phyloP scores from a whole-genome alignment of 1,284 basidiomycete species.

The Cryptococcus sp. region DNA sequence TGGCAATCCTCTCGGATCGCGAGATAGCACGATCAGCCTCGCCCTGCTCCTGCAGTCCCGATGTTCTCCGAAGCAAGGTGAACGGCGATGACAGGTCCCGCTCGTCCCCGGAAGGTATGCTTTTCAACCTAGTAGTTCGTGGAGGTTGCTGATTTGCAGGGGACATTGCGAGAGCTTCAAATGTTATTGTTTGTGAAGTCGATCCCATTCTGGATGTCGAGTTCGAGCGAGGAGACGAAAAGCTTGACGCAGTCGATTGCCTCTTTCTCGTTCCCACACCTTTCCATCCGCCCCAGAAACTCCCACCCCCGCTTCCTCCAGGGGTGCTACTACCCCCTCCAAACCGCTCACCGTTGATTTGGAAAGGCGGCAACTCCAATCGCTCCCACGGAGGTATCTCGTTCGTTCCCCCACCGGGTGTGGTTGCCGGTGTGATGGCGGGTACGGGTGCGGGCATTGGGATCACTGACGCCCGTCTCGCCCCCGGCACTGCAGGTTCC shows the following conservation, averaged over 20 bases:
- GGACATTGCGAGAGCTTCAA: too few relatives aligned
- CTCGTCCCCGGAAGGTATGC: neutral
- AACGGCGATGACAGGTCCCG: neutral
- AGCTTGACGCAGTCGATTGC: conserved; percentile 20
- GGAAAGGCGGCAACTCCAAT: conserved; percentile 50
- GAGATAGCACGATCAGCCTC: too few relatives aligned
- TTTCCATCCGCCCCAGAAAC: conserved; percentile 42
- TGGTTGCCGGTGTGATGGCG: neutral
- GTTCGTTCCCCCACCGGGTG: neutral
- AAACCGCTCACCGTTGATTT: conserved; percentile 49
- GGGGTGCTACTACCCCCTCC: conserved; percentile 28
- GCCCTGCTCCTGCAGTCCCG: too few relatives aligned
- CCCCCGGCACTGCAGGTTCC: too few relatives aligned
- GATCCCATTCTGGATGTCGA: conserved; percentile 4
- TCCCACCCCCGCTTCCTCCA: conserved; percentile 4
- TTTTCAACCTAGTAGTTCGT: neutral
- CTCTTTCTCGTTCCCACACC: conserved; percentile 29
- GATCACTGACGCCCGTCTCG: too few relatives aligned
- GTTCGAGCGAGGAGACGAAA: conserved; percentile 2
- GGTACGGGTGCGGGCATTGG: neutral
- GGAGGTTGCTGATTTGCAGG: too few relatives aligned
- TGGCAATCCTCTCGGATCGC: too few relatives aligned
- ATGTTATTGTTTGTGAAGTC: too few relatives aligned
- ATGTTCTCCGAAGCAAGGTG: neutral
- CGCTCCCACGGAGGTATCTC: conserved; percentile 52